Evolutionary conservation across 345 rosid species (phyloP).

Genomic region (Rubroshorea leprosula): DNA sequence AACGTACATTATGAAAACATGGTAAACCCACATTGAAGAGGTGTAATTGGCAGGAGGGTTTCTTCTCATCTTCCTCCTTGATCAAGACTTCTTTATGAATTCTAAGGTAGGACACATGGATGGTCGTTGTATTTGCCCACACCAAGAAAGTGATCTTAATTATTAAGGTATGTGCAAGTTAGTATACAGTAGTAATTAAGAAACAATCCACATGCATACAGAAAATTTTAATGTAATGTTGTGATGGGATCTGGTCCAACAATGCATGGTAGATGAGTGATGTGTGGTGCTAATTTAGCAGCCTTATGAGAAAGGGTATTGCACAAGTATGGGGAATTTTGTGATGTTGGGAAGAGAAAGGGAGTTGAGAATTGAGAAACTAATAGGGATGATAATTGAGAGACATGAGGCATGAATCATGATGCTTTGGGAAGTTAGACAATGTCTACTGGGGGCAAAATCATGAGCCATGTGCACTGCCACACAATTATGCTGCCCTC

Average conservation of each 20-base stretch:
- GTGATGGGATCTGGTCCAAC: not conserved
- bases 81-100: too few species aligned
- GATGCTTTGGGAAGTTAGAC: not conserved
- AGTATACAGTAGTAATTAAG: not conserved
- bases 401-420: not conserved
- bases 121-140: too few species aligned
- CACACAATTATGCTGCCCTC: not conserved
- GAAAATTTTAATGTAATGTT: not conserved
- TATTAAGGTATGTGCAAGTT: not conserved
- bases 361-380: too few species aligned
- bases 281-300: not conserved
- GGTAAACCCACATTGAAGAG: too few species aligned
- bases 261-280: not conserved
- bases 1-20: too few species aligned
- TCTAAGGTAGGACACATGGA: too few species aligned
- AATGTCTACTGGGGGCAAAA: not conserved
- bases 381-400: not conserved
- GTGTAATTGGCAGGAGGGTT: too few species aligned
- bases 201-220: not conserved
- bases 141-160: too few species aligned
- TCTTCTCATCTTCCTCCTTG: too few species aligned
- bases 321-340: not conserved
- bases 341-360: not conserved
- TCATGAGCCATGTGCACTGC: not conserved
- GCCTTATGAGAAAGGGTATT: not conserved